phyloP scores from a whole-genome alignment of 176 grass and related monocot species.

The Musa troglodytarum region DNA sequence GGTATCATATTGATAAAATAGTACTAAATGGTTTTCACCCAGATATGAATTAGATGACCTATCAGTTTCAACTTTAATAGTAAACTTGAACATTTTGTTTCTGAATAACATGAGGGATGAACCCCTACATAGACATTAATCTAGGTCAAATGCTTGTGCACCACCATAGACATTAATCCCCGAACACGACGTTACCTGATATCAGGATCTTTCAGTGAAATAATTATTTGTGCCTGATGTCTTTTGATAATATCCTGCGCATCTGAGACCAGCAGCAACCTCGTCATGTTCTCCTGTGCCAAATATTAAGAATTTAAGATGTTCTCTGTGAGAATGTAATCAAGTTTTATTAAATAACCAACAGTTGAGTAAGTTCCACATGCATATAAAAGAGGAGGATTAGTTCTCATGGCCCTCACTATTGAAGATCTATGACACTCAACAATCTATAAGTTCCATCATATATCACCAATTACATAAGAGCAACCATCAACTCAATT shows the following conservation, averaged over 20 bases:
- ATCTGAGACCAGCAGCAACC: slow-evolving; percentile 96
- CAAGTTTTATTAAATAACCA: background rate
- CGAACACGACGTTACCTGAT: slow-evolving; percentile 48
- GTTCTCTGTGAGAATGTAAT: background rate
- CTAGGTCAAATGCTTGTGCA: too few relatives aligned
- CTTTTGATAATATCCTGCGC: slow-evolving; percentile 99
- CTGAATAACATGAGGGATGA: too few relatives aligned
- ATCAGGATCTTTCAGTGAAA: slow-evolving; percentile 97
- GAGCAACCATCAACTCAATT: background rate
- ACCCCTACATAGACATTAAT: too few relatives aligned
- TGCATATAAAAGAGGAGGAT: background rate
- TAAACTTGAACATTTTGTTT: too few relatives aligned
- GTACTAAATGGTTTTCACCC: too few relatives aligned
- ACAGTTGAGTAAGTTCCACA: background rate
- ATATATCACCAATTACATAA: slow-evolving; percentile 5
- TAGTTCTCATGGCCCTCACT: background rate
- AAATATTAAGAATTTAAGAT: slow-evolving; percentile 1
- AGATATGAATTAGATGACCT: too few relatives aligned
- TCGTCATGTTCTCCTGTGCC: slow-evolving; percentile 90
- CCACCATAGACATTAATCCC: too few relatives aligned
- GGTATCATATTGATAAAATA: too few relatives aligned
- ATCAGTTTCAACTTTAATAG: too few relatives aligned
- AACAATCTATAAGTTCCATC: background rate
- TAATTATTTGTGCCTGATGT: slow-evolving; percentile 98
- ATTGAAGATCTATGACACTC: background rate